Evolutionary conservation across 495 filamentous ascomycete species (phyloP), one percentile per base, ranked within the genome.

Genomic region (Tuber umbilicatum): DNA sequence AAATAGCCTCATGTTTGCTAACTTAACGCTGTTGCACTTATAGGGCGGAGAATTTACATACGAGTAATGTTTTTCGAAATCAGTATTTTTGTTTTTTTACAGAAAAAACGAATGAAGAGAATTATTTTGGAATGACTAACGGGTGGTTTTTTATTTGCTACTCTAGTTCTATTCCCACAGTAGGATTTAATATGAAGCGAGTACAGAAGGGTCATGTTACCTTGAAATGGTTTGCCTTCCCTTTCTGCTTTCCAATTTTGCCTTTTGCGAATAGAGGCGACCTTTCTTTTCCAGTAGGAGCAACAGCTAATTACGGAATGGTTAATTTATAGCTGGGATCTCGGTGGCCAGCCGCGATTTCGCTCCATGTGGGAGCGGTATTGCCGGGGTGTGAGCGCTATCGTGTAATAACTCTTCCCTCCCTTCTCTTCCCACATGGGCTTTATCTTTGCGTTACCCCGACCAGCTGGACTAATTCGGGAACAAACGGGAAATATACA

Each of bases 361-460:
- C 92, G 95, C 78, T 91, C 93, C 75, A 99, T 99, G 95, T 99
- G 95, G 95, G 95, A 98, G 87, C 88, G 95, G 80, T 99, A 99
- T 84, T 99, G 95, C 85, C 91, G 93, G 69, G 94, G 93, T 60
- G 95, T 97, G 77, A 97, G 97, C 84, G 95, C 95, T 76, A 98
- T 99, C 79, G 94, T 99, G 90, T 92, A 88, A 85, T 87, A 70
- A 69, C 75, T 68, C 68, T 31, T 17, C 70, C 39, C 71, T 31
- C 60, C 27, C 38, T 45, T 3, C 38, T 69, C 43, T 7, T 67
- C 40, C 16, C 40, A 35, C 50, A 35, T 68, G 68, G 39, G 72
- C 67, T 43, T 31, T 12, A 55, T 42, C 38, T 38, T 70, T n/a
- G 17, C n/a, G 31, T 37, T 37, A 19, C 60, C 47, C 60, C 50